A percentile compares a stretch with the other conserved stretches of the same genome.
Conservation (phyloP, 495 filamentous ascomycete genomes). For the Parachaetomium inaequale region DNA sequence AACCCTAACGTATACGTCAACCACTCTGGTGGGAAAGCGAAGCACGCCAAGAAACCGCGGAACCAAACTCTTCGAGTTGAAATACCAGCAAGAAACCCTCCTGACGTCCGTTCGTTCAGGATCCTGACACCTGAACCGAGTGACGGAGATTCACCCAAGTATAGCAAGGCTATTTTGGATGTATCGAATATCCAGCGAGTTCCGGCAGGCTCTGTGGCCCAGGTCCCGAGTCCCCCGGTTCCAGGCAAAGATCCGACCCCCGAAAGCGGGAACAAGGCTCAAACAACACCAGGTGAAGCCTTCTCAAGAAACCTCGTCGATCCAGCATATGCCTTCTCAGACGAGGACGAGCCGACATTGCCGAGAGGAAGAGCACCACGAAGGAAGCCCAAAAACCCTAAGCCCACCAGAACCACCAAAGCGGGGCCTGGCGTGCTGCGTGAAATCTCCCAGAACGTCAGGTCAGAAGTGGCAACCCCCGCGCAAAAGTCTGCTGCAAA, state of each 20-base stretch:
- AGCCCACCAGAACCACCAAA: background rate
- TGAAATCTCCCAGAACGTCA: background rate
- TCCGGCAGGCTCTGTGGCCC: background rate
- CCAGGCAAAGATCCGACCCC: background rate
- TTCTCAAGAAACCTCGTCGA: constrained; percentile 35
- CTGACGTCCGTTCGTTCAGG: constrained; percentile 16
- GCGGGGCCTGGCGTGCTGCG: background rate
- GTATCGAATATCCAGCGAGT: no score
- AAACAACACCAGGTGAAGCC: constrained; percentile 11
- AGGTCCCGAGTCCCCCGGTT: background rate
- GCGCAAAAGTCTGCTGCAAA: background rate
- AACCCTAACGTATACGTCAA: constrained; percentile 17
- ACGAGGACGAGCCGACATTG: constrained; percentile 38
- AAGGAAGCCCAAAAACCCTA: background rate
- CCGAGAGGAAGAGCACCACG: constrained; percentile 7
- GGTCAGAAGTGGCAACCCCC: background rate
- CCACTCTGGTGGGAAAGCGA: constrained; percentile 6
- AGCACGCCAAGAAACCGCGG: constrained; percentile 21
- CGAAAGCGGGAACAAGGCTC: background rate
- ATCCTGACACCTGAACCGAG: constrained; percentile 20
- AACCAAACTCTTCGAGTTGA: constrained; percentile 31
- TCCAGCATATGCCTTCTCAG: constrained; percentile 40
- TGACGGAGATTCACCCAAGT: background rate
- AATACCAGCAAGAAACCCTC: constrained; percentile 9
- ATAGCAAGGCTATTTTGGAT: background rate